Conservation (phyloP, 78 protist genomes). For the Isochrysis galbana region DNA sequence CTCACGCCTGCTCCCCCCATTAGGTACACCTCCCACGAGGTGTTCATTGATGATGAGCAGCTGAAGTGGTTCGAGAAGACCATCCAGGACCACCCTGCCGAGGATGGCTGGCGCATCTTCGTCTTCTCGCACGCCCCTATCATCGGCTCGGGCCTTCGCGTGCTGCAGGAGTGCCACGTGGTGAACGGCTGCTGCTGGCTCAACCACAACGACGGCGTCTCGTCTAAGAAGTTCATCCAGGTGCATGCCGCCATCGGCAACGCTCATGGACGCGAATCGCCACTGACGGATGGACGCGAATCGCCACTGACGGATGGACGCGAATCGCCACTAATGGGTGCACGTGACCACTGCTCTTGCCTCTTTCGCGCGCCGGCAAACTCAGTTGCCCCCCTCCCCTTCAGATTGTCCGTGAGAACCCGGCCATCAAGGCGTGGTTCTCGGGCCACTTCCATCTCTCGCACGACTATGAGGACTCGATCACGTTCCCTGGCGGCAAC, state of each 20-base stretch:
- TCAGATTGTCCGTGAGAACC: neutral
- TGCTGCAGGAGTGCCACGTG: constrained; percentile 22
- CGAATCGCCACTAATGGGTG: too few species aligned
- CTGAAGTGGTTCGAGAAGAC: constrained; percentile 12
- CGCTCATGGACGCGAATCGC: too few species aligned
- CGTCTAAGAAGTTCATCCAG: neutral
- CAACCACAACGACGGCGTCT: neutral
- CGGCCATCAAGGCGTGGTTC: constrained; percentile 20
- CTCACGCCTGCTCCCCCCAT: too few species aligned
- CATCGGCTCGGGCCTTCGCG: constrained; percentile 30
- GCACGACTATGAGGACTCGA: constrained; percentile 35
- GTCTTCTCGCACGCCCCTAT: constrained; percentile 26
- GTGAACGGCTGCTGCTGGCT: constrained; percentile 41
- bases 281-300: too few species aligned
- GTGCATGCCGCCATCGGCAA: too few species aligned
- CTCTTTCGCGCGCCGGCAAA: too few species aligned
- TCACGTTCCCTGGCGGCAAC: neutral
- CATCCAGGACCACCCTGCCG: neutral
- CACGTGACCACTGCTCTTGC: too few species aligned
- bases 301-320: too few species aligned
- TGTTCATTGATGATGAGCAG: neutral
- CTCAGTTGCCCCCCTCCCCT: too few species aligned
- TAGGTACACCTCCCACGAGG: constrained; percentile 30
- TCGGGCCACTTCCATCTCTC: constrained; percentile 38
- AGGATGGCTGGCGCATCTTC: constrained; percentile 25